Evolutionary conservation across 2,329 filamentous ascomycete species (phyloP), one percentile per base, ranked within the genome.

Genomic region (Pyrenochaeta sp.): DNA sequence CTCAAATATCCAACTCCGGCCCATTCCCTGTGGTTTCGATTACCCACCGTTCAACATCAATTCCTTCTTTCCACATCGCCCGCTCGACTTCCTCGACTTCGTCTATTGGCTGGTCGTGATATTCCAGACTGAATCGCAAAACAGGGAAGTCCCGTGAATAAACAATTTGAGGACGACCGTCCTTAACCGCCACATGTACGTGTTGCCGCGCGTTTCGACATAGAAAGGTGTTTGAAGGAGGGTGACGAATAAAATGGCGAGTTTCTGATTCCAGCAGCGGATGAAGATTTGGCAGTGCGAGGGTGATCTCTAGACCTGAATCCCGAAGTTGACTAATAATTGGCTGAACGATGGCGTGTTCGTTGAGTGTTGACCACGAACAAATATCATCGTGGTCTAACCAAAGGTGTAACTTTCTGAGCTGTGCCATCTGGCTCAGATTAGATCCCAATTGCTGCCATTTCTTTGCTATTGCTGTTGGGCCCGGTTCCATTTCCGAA

Each of bases 351-450:
- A 48, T 22, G 15, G 49, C 49, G 14, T 45, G 49, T 41, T 53
- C 52, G 34, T 53, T 50, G 32, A 53, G 23, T 13, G 41, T 20
- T 3, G 52, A 43, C 52, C 52, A 53, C n/a, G 45, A 45, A 7
- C 19, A 29, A 7, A 10, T 17, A 1, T 46, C 45, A 5, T 24
- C 21, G 29, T 55, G 45, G 40, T 53, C 52, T 9, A 55, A 21
- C 49, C 43, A 55, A 10, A 55, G 34, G 8, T 20, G 28, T 7
- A 50, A 20, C 26, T 35, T 27, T 13, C 14, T 41, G 17, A 52
- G 32, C n/a, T 18, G 3, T 10, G 24, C 26, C 8, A 35, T 4
- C 6, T 18, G 32, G 32, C 20, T 22, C 5, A 35, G n/a, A 3
- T 8, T 35, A 11, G 20, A 10, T 9, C 3, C n/a, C 6, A 35